Conservation (phyloP, 2,329 filamentous ascomycete genomes). For the Sarocladium kiliense region DNA sequence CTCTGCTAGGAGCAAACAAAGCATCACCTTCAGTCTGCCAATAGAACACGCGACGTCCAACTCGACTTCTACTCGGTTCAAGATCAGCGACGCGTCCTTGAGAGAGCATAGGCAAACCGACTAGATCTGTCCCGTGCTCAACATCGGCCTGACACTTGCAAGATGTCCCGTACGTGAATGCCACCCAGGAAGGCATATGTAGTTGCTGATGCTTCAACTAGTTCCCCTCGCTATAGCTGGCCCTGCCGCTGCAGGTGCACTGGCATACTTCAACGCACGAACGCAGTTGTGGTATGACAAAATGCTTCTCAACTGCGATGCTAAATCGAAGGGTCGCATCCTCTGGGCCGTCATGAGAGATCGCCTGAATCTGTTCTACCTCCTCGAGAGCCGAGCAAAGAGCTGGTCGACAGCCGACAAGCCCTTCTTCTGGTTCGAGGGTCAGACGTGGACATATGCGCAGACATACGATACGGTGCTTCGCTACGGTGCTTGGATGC, state of each 20-base stretch:
- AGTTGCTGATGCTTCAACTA: slow-evolving; percentile 21
- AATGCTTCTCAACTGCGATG: slow-evolving; percentile 48
- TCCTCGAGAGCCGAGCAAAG: slow-evolving; percentile 62
- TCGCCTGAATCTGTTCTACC: slow-evolving; percentile 68
- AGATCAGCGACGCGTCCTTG: no score
- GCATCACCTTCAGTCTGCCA: no score
- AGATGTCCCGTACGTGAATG: no score
- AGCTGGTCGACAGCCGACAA: slow-evolving; percentile 44
- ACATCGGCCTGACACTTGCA: no score
- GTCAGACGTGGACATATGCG: slow-evolving; percentile 66
- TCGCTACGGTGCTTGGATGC: slow-evolving; percentile 72
- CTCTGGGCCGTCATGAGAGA: slow-evolving; percentile 49
- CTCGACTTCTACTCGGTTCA: no score
- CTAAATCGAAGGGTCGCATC: slow-evolving; percentile 39
- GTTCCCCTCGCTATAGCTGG: slow-evolving; percentile 49
- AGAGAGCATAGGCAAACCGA: no score
- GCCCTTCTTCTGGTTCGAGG: slow-evolving; percentile 63
- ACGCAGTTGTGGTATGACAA: slow-evolving; percentile 62
- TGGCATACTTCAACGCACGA: slow-evolving; percentile 77
- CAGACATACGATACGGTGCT: slow-evolving; percentile 66
- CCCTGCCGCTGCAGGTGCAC: slow-evolving; percentile 58
- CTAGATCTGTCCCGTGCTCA: no score
- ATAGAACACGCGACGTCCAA: no score
- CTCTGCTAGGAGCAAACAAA: no score
- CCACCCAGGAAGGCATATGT: no score